Conservation (phyloP, 331 rosid genomes). For the Stylosanthes scabra region DNA sequence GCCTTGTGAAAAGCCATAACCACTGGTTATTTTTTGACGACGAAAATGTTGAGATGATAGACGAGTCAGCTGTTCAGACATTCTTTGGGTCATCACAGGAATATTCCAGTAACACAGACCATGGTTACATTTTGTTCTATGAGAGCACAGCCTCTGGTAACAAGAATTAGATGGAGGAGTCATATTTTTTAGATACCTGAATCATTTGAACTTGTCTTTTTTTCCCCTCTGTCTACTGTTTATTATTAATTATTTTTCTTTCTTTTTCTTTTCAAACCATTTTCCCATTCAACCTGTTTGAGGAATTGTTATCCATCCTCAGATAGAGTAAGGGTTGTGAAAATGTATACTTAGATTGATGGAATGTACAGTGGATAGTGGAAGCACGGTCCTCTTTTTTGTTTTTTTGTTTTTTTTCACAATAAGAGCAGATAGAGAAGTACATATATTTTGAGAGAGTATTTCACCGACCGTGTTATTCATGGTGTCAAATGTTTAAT, state of each 20-base stretch:
- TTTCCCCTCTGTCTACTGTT: conserved; percentile 41
- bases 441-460: conserved; percentile 58
- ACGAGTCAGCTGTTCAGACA: conserved; percentile 93
- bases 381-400: conserved; percentile 47
- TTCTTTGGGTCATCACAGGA: conserved; percentile 96
- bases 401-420: background rate
- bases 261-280: conserved; percentile 8
- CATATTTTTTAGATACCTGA: conserved; percentile 57
- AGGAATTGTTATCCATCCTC: conserved; percentile 66
- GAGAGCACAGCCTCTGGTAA: conserved; percentile 69
- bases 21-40: conserved; percentile 97
- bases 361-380: conserved; percentile 83
- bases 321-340: conserved; percentile 63
- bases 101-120: conserved; percentile 88
- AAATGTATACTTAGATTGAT: conserved; percentile 74
- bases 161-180: conserved; percentile 57
- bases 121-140: conserved; percentile 92
- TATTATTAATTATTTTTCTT: conserved; percentile 33
- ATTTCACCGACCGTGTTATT: conserved; percentile 45
- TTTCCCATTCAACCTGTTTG: conserved; percentile 57
- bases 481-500: conserved; percentile 40
- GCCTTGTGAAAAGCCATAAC: conserved; percentile 98
- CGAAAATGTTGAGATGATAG: conserved; percentile 91
- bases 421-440: conserved; percentile 62
- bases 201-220: conserved; percentile 50